These are phyloP conservation scores for Ceratocystis ficicola DNA, from an alignment of 2,329 filamentous ascomycete genomes.

Conservation along the genomic window DNA sequence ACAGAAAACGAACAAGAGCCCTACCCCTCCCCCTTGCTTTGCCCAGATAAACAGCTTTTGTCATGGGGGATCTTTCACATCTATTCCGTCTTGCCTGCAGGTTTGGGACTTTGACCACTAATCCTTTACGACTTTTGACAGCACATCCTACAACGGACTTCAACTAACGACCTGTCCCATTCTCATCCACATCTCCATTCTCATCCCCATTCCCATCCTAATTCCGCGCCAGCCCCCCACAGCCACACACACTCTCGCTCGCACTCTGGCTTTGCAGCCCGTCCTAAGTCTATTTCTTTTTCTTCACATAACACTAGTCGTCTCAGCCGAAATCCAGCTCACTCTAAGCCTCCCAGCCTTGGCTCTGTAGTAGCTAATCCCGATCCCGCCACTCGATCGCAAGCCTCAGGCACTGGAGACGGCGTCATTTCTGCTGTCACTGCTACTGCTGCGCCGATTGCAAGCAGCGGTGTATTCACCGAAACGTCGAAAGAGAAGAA, in stretches of 20 bases:
- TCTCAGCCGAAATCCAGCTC: background rate
- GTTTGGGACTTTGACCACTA: background rate
- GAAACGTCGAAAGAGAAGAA: conserved; percentile 8
- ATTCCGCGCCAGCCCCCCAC: background rate
- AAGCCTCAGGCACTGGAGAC: background rate
- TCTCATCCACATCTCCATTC: conserved; percentile 3
- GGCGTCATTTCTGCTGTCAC: background rate
- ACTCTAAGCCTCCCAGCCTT: background rate
- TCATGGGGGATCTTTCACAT: background rate
- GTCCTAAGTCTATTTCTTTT: background rate
- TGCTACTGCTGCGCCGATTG: background rate
- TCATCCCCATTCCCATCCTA: background rate
- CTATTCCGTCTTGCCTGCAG: background rate
- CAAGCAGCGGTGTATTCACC: background rate
- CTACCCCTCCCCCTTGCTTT: background rate
- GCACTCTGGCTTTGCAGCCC: background rate
- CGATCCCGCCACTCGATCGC: background rate
- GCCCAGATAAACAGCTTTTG: background rate
- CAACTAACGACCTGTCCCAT: conserved; percentile 12
- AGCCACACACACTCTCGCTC: background rate
- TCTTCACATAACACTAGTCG: background rate
- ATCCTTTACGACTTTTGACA: conserved; percentile 1
- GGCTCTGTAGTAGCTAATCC: background rate
- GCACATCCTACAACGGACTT: conserved; percentile 18
- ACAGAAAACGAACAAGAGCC: background rate